phyloP scores from a whole-genome alignment of 345 rosid genomes.

The Moringa oleifera region DNA sequence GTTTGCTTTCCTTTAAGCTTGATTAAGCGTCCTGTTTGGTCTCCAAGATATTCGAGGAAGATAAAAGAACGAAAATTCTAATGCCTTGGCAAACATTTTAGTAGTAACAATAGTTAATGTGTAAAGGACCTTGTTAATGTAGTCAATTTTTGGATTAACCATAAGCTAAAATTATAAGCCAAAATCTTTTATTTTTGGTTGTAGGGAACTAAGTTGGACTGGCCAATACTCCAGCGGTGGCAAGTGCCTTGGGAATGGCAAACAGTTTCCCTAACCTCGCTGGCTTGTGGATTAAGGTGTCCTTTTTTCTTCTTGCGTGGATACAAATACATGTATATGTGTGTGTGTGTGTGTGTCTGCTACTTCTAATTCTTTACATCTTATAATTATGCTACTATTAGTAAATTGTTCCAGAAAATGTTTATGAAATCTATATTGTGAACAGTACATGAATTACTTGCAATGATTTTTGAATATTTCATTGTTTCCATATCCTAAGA shows the following conservation, averaged over 20 bases:
- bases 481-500: constrained; percentile 10
- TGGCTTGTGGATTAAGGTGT: constrained; percentile 91
- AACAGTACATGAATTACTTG: too few species aligned
- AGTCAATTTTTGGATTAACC: too few species aligned
- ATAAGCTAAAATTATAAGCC: neutral
- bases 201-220: constrained; percentile 28
- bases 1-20: neutral
- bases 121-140: too few species aligned
- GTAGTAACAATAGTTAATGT: too few species aligned
- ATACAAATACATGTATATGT: too few species aligned
- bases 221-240: constrained; percentile 78
- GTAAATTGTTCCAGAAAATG: neutral
- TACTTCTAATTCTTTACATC: neutral
- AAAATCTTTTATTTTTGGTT: neutral
- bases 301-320: neutral
- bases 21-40: constrained; percentile 5
- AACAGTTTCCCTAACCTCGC: constrained; percentile 72
- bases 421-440: neutral
- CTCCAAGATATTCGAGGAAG: neutral
- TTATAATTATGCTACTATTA: neutral
- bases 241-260: constrained; percentile 95
- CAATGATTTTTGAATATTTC: constrained; percentile 6
- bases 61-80: too few species aligned
- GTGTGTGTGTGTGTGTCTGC: too few species aligned
- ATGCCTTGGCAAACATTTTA: too few species aligned